Evolutionary conservation across 371 early-diverging fungal species (phyloP).

Genomic region (Apophysomyces trapeziformis): DNA sequence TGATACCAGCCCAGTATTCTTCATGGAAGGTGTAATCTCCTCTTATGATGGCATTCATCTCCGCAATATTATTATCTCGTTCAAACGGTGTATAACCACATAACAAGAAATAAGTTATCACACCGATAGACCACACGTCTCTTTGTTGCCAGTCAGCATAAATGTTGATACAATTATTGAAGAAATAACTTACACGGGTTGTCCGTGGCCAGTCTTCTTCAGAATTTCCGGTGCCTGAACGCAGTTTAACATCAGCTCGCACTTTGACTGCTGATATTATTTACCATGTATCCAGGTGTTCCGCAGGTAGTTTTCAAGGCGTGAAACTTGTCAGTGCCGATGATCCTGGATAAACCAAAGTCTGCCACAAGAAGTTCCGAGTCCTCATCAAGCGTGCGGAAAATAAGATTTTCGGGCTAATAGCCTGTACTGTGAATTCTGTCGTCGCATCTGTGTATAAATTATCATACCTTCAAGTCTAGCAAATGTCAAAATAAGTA

Average conservation of each 20-base stretch:
- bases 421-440: background rate
- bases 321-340: slow-evolving; percentile 80
- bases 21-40: slow-evolving; percentile 81
- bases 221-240: slow-evolving; percentile 81
- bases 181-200: slow-evolving; percentile 57
- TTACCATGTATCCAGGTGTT: slow-evolving; percentile 84
- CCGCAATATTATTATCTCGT: slow-evolving; percentile 60
- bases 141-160: slow-evolving; percentile 50
- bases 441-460: background rate
- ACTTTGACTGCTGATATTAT: background rate
- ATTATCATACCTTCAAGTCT: slow-evolving; percentile 32
- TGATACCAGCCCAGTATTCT: slow-evolving; percentile 76
- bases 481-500: background rate
- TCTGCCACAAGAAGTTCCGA: slow-evolving; percentile 84
- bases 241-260: background rate
- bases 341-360: slow-evolving; percentile 87
- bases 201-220: slow-evolving; percentile 67
- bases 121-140: slow-evolving; percentile 95
- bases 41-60: slow-evolving; percentile 72
- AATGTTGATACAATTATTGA: background rate
- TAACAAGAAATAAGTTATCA: slow-evolving; percentile 88
- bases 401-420: slow-evolving; percentile 88
- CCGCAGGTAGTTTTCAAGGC: slow-evolving; percentile 84
- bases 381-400: slow-evolving; percentile 73
- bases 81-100: slow-evolving; percentile 94